Evolutionary conservation across 2,329 filamentous ascomycete genomes (phyloP).

Genomic region (Diaporthe sp.): DNA sequence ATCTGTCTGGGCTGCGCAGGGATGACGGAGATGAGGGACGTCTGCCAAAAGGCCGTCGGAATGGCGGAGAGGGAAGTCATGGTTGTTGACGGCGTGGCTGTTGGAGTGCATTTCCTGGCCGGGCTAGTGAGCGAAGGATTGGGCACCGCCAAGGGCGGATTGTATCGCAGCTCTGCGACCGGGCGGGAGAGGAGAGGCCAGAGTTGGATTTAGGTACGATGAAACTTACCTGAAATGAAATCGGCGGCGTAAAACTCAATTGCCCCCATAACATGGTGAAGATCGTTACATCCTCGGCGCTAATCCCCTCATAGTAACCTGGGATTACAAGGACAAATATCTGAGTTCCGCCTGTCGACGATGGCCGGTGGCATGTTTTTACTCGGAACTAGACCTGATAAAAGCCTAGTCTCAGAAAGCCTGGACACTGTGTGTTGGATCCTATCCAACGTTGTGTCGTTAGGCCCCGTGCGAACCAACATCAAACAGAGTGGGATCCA

Average conservation of each 20-base stretch:
- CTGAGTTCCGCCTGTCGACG: not conserved
- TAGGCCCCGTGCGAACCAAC: not conserved
- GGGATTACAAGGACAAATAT: slow-evolving; percentile 7
- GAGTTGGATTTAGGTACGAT: slow-evolving; percentile 53
- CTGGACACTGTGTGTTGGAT: not conserved
- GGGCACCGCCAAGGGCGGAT: slow-evolving; percentile 59
- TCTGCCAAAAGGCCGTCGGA: slow-evolving; percentile 61
- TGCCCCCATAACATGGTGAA: not conserved
- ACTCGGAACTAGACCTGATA: slow-evolving; percentile 1
- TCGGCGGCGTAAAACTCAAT: slow-evolving; percentile 18
- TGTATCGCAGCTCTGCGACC: slow-evolving; percentile 56
- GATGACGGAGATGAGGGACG: slow-evolving; percentile 60
- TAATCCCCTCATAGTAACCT: not conserved
- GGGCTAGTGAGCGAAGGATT: slow-evolving; percentile 61
- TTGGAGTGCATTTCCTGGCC: slow-evolving; percentile 61
- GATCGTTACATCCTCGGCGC: slow-evolving; percentile 11
- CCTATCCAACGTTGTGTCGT: not conserved
- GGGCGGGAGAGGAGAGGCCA: slow-evolving; percentile 54
- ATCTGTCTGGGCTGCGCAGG: slow-evolving; percentile 64
- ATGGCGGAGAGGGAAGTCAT: slow-evolving; percentile 57
- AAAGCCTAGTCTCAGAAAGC: not conserved
- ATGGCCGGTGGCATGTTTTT: not conserved
- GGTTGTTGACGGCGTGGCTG: slow-evolving; percentile 65
- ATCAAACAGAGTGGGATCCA: not conserved
- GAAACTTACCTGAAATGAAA: slow-evolving; percentile 17